phyloP scores from a whole-genome alignment of 2,329 filamentous ascomycete species.

The Fusarium sacchari region DNA sequence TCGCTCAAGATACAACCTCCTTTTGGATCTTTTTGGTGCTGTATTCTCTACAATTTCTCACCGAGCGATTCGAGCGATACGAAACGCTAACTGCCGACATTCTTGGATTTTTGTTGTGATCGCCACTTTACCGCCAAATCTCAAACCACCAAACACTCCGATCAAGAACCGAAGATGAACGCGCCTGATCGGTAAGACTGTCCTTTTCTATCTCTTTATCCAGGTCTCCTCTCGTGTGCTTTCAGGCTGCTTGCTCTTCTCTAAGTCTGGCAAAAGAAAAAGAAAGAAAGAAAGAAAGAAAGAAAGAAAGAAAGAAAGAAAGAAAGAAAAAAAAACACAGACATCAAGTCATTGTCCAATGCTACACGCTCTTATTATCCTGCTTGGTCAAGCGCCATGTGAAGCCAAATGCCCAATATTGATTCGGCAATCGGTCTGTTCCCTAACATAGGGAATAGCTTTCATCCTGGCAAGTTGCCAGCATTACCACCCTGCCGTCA shows the following conservation, averaged over 20 bases:
- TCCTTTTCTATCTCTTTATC: neutral
- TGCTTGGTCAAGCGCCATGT: neutral
- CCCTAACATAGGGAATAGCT: neutral
- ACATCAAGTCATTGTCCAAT: neutral
- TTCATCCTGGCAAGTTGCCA: neutral
- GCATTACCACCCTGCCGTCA: neutral
- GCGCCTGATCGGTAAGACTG: slow-evolving; percentile 63
- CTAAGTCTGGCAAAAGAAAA: neutral
- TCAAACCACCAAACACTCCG: neutral
- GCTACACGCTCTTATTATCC: neutral
- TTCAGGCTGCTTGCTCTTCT: neutral
- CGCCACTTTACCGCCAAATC: slow-evolving; percentile 36
- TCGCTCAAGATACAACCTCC: neutral
- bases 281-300: too few species aligned
- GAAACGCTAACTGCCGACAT: neutral
- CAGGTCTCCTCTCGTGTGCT: neutral
- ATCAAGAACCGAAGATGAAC: slow-evolving; percentile 57
- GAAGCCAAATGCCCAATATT: neutral
- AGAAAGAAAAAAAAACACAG: neutral
- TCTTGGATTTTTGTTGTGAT: slow-evolving; percentile 19
- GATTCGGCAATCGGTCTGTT: neutral
- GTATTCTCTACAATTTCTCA: neutral
- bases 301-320: too few species aligned
- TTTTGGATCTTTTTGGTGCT: slow-evolving; percentile 10
- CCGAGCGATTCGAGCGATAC: neutral